Conservation (phyloP, 805 yeast species). For the Candida lessepsii region DNA sequence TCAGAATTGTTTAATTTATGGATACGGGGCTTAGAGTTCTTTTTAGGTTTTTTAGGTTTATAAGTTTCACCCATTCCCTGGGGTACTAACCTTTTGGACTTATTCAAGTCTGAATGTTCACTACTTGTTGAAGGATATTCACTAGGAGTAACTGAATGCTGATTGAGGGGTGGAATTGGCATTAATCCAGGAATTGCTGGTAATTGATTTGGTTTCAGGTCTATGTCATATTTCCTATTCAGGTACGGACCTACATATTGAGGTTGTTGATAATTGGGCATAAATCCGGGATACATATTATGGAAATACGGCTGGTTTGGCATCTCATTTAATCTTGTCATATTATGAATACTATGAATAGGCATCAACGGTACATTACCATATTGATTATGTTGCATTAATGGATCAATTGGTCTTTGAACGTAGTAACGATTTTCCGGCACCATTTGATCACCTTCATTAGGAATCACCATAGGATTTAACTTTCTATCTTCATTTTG, state of each 20-base stretch:
- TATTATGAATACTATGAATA: not conserved
- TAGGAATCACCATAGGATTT: slow-evolving; percentile 5
- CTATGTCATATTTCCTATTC: slow-evolving; percentile 9
- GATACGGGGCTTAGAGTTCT: slow-evolving; percentile 37
- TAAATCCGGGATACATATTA: not conserved
- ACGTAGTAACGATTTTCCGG: not conserved
- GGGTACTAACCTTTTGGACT: not conserved
- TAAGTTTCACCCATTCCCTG: slow-evolving; percentile 15
- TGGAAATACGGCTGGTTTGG: not conserved
- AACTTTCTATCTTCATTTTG: slow-evolving; percentile 4
- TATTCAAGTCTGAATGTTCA: not conserved
- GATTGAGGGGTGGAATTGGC: not conserved
- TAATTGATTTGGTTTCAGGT: not conserved
- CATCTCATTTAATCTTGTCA: not conserved
- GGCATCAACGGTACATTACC: slow-evolving; percentile 2
- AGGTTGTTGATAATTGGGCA: slow-evolving; percentile 2
- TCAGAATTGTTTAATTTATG: slow-evolving; percentile 25
- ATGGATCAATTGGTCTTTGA: slow-evolving; percentile 1
- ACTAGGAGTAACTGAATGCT: not conserved
- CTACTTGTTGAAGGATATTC: not conserved
- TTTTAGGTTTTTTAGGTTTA: slow-evolving; percentile 38
- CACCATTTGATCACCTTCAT: not conserved
- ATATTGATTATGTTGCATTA: slow-evolving; percentile 1
- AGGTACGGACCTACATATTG: slow-evolving; percentile 11
- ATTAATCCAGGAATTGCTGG: not conserved